phyloP scores from a whole-genome alignment of 1,139 yeast genomes.

The Candida frijolesensis region DNA sequence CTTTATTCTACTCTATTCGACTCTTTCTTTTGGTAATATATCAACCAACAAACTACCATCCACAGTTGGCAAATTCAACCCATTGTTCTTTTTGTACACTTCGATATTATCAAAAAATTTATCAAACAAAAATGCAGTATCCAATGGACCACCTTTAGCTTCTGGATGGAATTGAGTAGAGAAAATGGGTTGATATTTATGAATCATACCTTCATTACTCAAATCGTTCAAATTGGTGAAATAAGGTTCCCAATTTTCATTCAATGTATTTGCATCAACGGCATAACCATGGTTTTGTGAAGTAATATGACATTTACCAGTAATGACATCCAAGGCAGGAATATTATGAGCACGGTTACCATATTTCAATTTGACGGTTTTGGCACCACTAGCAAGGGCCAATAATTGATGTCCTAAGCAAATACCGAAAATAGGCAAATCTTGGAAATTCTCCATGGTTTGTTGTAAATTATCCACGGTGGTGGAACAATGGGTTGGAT shows the following conservation, averaged over 20 bases:
- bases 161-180: slow-evolving; percentile 99
- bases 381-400: slow-evolving; percentile 93
- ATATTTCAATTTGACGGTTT: slow-evolving; percentile 88
- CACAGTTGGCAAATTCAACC: slow-evolving; percentile 46
- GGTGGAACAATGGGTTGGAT: slow-evolving; percentile 88
- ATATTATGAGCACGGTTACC: slow-evolving; percentile 99
- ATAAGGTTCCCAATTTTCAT: slow-evolving; percentile 77
- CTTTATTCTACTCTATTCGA: slow-evolving; percentile 27
- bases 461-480: slow-evolving; percentile 77
- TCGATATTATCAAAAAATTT: slow-evolving; percentile 76
- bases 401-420: slow-evolving; percentile 96
- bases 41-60: slow-evolving; percentile 69
- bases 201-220: slow-evolving; percentile 97
- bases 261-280: slow-evolving; percentile 79
- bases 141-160: slow-evolving; percentile 98
- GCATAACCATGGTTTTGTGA: slow-evolving; percentile 99
- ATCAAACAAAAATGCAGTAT: slow-evolving; percentile 87
- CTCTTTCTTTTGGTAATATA: slow-evolving; percentile 85
- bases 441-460: slow-evolving; percentile 62
- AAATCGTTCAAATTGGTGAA: slow-evolving; percentile 92
- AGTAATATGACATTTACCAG: slow-evolving; percentile 95
- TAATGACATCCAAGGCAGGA: slow-evolving; percentile 86
- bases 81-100: slow-evolving; percentile 50
- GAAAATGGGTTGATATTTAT: slow-evolving; percentile 80
- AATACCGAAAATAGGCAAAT: slow-evolving; percentile 93